Base-by-base conservation (phyloP, 345 rosid species). In the Dimocarpus longan region DNA sequence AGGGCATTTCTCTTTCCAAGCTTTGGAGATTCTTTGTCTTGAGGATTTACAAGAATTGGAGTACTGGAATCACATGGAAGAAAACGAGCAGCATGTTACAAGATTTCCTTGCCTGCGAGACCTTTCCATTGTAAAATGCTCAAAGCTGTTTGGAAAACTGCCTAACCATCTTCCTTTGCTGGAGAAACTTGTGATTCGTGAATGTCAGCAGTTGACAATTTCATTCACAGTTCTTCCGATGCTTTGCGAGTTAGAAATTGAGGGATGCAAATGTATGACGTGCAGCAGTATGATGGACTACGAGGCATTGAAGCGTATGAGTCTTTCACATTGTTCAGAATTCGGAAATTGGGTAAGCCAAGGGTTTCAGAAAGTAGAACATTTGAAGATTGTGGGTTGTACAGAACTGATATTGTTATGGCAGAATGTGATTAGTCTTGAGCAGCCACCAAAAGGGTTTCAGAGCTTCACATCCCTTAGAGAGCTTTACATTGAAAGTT, bases 11-110 rank as follows among this genome's bases (percentile, higher is more conserved):
- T 73, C 42, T 8, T 74, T 62, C 32, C 77, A 26, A 62, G 42
- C 69, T 12, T 43, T 74, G 37, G 77, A 74, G 57, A 63, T 37
- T 74, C 77, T 74, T 62, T 8, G 10, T 63, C 59, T 63, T 15
- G 59, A 43, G 43, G 6, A 62, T 44, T 7, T 74, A 56, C 10
- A 5, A 10, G 69, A 46, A 22, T 62, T 57, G 68, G 59, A 62
- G 5, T 26, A 13, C 22, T 74, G 77, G 77, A 56, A 74, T 6
- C 32, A 59, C 10, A 44, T 62, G 2, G n/a, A 43, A 4, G 42
- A 63, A 63, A 15, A 74, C 5, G 59, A 43, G 43, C 50, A 21
- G 39, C 50, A 21, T 21, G 3, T 21, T 59, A 13, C 1, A 8
- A 64, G 11, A 42, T 74, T 63, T 10, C 77, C 69, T 63, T 0